Conservation (phyloP, 805 yeast genomes). For the Saccharomyces kudriavzevii region DNA sequence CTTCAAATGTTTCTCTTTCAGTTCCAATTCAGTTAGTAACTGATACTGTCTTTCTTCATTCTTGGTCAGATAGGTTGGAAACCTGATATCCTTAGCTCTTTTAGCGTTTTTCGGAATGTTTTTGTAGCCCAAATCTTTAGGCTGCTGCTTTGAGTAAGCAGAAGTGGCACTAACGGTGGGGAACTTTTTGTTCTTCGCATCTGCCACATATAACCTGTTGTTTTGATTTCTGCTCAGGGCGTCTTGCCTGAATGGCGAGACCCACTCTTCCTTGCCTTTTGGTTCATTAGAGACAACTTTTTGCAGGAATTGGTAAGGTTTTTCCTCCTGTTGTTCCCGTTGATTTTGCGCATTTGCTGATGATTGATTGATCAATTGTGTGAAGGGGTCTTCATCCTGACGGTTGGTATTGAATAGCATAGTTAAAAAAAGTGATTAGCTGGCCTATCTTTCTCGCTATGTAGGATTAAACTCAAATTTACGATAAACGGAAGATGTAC, state of each 20-base stretch:
- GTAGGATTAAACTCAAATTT: not conserved
- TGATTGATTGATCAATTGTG: not conserved
- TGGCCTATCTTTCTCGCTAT: not conserved
- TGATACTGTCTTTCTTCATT: slow-evolving; percentile 23
- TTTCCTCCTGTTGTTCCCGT: not conserved
- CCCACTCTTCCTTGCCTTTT: not conserved
- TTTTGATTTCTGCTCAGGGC: not conserved
- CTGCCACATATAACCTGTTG: not conserved
- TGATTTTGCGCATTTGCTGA: not conserved
- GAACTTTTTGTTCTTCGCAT: slow-evolving; percentile 5
- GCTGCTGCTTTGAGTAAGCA: slow-evolving; percentile 11
- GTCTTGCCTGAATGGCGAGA: slow-evolving; percentile 8
- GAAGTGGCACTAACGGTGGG: slow-evolving; percentile 28
- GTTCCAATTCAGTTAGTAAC: slow-evolving; percentile 14
- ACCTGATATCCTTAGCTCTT: slow-evolving; percentile 26
- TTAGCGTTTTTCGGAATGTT: slow-evolving; percentile 12
- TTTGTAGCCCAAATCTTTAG: slow-evolving; percentile 24
- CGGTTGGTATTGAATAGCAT: not conserved
- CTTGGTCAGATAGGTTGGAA: slow-evolving; percentile 22
- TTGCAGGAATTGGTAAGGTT: not conserved
- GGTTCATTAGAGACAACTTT: not conserved
- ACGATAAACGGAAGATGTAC: not conserved
- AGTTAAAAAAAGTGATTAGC: not conserved
- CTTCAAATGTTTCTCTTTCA: slow-evolving; percentile 18
- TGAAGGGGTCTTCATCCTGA: not conserved